These are phyloP conservation scores for Cordyceps javanica DNA, from an alignment of 2,329 filamentous ascomycete genomes.

Conservation along the genomic window DNA sequence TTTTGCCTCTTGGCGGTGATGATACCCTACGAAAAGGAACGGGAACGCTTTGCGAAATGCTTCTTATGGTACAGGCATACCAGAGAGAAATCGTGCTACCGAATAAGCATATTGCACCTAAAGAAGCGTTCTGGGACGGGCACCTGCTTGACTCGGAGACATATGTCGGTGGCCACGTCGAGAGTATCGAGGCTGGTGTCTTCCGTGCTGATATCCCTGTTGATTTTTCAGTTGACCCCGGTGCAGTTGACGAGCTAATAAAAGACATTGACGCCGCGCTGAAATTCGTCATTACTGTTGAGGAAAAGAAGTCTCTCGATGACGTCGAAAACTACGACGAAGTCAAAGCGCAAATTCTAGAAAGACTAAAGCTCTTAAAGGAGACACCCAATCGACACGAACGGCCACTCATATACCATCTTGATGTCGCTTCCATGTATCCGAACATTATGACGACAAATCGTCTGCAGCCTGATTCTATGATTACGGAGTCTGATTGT, in stretches of 20 bases:
- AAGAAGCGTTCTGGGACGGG: conserved; percentile 93
- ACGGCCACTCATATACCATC: conserved; percentile 87
- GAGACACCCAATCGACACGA: conserved; percentile 79
- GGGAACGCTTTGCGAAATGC: conserved; percentile 97
- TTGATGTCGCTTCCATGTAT: conserved; percentile 99
- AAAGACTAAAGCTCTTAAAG: conserved; percentile 65
- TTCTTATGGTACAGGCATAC: conserved; percentile 98
- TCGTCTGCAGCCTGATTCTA: conserved; percentile 94
- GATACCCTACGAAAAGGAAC: conserved; percentile 93
- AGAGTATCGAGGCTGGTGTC: conserved; percentile 97
- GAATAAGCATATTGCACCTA: conserved; percentile 89
- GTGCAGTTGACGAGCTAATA: conserved; percentile 83
- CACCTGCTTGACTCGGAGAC: conserved; percentile 95
- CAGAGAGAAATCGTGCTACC: conserved; percentile 85
- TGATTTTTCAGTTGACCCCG: conserved; percentile 84
- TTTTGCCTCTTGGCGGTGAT: conserved; percentile 86
- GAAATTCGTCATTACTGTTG: conserved; percentile 77
- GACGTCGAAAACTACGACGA: conserved; percentile 78
- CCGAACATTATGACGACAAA: conserved; percentile 99
- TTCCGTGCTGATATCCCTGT: conserved; percentile 94
- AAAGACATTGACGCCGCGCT: conserved; percentile 81
- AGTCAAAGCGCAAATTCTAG: conserved; percentile 74
- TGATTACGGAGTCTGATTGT: conserved; percentile 94
- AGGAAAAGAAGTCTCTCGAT: conserved; percentile 75
- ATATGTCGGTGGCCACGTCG: conserved; percentile 96